Percentiles rank a stretch among this genome's conserved stretches.
phyloP scores from a whole-genome alignment of 345 rosid species.

The Gynandropsis gynandra region DNA sequence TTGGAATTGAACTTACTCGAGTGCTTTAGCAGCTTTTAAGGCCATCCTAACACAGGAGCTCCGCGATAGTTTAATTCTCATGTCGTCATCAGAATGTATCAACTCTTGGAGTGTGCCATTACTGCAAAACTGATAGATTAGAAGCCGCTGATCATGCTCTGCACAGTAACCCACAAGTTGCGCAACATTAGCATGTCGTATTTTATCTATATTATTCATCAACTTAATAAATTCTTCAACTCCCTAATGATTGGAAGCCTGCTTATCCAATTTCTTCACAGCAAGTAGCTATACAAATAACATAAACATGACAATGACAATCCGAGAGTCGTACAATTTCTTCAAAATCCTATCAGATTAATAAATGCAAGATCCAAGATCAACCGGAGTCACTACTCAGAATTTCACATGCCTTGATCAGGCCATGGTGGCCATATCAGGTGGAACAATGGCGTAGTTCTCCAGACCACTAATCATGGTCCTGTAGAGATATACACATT shows the following conservation, averaged over 20 bases:
- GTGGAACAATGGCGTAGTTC: too few species aligned
- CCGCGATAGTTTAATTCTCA: constrained; percentile 64
- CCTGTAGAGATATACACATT: too few species aligned
- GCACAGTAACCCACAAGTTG: constrained; percentile 94
- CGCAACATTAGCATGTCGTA: constrained; percentile 79
- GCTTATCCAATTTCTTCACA: constrained; percentile 85
- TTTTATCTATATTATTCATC: constrained; percentile 66
- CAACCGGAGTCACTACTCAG: too few species aligned
- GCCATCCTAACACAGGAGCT: constrained; percentile 72
- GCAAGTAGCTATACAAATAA: constrained; percentile 60
- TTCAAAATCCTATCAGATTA: too few species aligned
- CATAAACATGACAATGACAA: constrained; percentile 6
- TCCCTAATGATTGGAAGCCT: constrained; percentile 52
- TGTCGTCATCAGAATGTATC: constrained; percentile 77
- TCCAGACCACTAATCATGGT: too few species aligned
- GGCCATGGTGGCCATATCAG: too few species aligned
- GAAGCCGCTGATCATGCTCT: constrained; percentile 88
- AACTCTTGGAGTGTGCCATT: constrained; percentile 77
- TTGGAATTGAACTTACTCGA: constrained; percentile 54
- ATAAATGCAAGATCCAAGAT: too few species aligned
- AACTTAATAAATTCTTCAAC: constrained; percentile 76
- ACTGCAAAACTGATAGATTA: constrained; percentile 81
- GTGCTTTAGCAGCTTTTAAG: constrained; percentile 91
- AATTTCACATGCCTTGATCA: too few species aligned
- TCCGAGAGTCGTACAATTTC: too few species aligned